A percentile compares a stretch with the other conserved stretches of the same genome.
Conservation (phyloP, 148 eudicot genomes). For the Rhododendron ferrugineum region DNA sequence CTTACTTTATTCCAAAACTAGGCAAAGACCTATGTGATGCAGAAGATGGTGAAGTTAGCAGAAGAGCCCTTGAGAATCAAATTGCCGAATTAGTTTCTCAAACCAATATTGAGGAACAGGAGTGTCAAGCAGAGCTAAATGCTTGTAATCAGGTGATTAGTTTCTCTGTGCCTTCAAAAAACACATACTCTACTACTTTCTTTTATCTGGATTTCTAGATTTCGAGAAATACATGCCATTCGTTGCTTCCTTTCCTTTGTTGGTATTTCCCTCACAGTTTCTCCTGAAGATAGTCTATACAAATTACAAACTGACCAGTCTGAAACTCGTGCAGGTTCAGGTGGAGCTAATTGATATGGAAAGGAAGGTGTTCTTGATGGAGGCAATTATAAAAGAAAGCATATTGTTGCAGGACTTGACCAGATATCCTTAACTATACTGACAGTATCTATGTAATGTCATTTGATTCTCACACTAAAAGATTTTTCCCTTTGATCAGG, state of each 20-base stretch:
- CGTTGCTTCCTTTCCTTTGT: not conserved
- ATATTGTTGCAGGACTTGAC: constrained; percentile 56
- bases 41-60: too few species aligned
- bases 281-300: not conserved
- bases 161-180: constrained; percentile 2
- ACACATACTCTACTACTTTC: not conserved
- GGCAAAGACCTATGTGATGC: not conserved
- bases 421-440: constrained; percentile 51
- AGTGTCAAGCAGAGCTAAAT: too few species aligned
- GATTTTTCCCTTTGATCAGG: not conserved
- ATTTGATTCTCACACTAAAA: not conserved
- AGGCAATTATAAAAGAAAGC: constrained; percentile 45
- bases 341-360: constrained; percentile 40
- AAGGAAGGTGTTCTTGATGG: constrained; percentile 52
- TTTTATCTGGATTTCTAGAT: not conserved
- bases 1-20: constrained; percentile 7
- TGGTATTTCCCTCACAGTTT: not conserved
- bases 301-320: not conserved
- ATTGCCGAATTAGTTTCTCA: too few species aligned
- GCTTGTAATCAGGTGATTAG: constrained; percentile 18
- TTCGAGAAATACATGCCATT: not conserved
- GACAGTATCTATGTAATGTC: not conserved
- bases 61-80: too few species aligned
- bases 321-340: constrained; percentile 41
- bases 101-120: too few species aligned